Evolutionary conservation across 2,329 filamentous ascomycete genomes (phyloP).

Genomic region (Fonsecaea monophora): DNA sequence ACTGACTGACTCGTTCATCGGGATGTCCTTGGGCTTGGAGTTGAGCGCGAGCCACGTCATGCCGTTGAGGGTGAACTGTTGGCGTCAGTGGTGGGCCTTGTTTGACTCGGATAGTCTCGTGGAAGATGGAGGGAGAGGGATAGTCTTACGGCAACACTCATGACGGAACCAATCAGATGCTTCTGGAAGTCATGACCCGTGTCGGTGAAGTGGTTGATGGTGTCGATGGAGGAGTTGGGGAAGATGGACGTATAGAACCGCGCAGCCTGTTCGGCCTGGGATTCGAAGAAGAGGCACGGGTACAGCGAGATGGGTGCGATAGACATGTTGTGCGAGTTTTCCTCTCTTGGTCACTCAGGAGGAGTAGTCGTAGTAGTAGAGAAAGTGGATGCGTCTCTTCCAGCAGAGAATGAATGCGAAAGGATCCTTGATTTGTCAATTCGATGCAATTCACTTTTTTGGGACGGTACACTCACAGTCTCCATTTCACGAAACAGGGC

Average conservation of each 20-base stretch:
- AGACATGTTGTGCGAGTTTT: constrained; percentile 15
- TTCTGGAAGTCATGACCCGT: constrained; percentile 45
- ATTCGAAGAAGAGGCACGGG: constrained; percentile 41
- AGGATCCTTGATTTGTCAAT: neutral
- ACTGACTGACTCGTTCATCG: constrained; percentile 52
- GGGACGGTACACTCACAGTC: neutral
- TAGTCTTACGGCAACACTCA: constrained; percentile 40
- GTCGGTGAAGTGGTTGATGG: constrained; percentile 44
- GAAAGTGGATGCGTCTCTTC: neutral
- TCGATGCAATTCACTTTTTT: neutral
- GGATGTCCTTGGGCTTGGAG: constrained; percentile 50
- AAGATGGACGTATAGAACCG: constrained; percentile 40
- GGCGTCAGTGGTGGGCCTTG: neutral
- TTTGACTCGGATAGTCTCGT: neutral
- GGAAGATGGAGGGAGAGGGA: neutral
- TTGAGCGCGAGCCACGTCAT: constrained; percentile 53
- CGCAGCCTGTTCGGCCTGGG: constrained; percentile 40
- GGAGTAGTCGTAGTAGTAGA: neutral
- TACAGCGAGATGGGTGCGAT: constrained; percentile 31
- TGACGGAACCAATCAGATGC: constrained; percentile 37
- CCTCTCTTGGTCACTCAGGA: neutral
- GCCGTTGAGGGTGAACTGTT: constrained; percentile 49
- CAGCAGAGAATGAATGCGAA: neutral
- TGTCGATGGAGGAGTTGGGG: constrained; percentile 33
- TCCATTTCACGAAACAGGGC: neutral